Percentiles rank a stretch among this genome's conserved stretches.
Conservation (phyloP, 2,329 filamentous ascomycete genomes). For the Cryphonectria naterciae region DNA sequence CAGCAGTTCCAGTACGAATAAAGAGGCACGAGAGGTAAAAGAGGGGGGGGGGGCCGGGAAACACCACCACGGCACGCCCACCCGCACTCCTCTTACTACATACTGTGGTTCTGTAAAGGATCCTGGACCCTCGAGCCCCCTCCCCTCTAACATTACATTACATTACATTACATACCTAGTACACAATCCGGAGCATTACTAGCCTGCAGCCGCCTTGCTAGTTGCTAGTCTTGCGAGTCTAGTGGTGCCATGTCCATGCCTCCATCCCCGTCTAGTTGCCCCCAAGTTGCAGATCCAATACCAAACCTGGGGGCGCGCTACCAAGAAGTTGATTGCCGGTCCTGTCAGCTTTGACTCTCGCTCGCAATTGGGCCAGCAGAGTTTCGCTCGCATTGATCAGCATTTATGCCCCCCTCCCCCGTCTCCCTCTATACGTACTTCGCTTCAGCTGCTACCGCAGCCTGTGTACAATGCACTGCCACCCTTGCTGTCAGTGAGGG, state of each 20-base stretch:
- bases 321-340: neutral
- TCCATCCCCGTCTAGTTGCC: neutral
- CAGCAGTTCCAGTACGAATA: too few species aligned
- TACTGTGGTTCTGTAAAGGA: neutral
- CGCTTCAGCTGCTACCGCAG: neutral
- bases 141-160: too few species aligned
- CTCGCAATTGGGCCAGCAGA: neutral
- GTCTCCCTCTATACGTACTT: neutral
- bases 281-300: neutral
- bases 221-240: neutral
- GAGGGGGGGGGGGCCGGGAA: too few species aligned
- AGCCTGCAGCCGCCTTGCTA: neutral
- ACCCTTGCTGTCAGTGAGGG: neutral
- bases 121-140: neutral
- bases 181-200: neutral
- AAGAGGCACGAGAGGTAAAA: too few species aligned
- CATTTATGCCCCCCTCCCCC: neutral
- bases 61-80: neutral
- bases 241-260: neutral
- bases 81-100: neutral
- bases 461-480: neutral
- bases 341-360: neutral
- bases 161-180: neutral
- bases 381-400: neutral
- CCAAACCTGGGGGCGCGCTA: neutral